Evolutionary conservation across 208 protist genomes (phyloP).

Genomic region (Crithidia expoeki): DNA sequence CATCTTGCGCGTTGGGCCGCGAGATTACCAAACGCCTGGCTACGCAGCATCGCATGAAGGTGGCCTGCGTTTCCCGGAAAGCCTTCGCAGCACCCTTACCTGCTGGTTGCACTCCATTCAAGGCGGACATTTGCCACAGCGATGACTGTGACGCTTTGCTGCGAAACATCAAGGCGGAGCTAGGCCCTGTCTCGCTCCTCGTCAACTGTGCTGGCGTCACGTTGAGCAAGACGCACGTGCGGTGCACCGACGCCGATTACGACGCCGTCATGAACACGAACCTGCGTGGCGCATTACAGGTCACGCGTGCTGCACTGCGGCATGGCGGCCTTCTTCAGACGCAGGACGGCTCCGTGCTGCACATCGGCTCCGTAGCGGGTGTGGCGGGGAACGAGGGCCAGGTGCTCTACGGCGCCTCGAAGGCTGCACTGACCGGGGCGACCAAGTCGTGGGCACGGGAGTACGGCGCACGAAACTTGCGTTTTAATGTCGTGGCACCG

Average conservation of each 20-base stretch:
- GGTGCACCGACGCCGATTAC: slow-evolving; percentile 70
- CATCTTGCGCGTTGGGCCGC: slow-evolving; percentile 68
- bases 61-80: slow-evolving; percentile 72
- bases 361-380: slow-evolving; percentile 83
- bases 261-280: slow-evolving; percentile 81
- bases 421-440: slow-evolving; percentile 86
- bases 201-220: slow-evolving; percentile 87
- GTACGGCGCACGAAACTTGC: slow-evolving; percentile 80
- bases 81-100: slow-evolving; percentile 39
- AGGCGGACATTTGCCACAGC: slow-evolving; percentile 49
- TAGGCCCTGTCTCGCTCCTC: slow-evolving; percentile 68
- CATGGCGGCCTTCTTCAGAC: slow-evolving; percentile 73
- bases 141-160: slow-evolving; percentile 67
- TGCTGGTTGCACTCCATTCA: slow-evolving; percentile 44
- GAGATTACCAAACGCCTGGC: slow-evolving; percentile 54
- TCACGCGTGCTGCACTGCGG: slow-evolving; percentile 76
- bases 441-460: slow-evolving; percentile 85
- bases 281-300: slow-evolving; percentile 65
- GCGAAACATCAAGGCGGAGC: slow-evolving; percentile 37
- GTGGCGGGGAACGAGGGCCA: slow-evolving; percentile 86
- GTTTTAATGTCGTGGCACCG: slow-evolving; percentile 92
- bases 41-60: slow-evolving; percentile 48
- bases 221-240: slow-evolving; percentile 73
- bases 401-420: slow-evolving; percentile 90
- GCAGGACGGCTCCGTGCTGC: slow-evolving; percentile 66